Percentiles rank a stretch among this genome's conserved stretches.
These are phyloP conservation scores for Avena sativa DNA, from an alignment of 176 grass and related monocot genomes.

Conservation along the genomic window DNA sequence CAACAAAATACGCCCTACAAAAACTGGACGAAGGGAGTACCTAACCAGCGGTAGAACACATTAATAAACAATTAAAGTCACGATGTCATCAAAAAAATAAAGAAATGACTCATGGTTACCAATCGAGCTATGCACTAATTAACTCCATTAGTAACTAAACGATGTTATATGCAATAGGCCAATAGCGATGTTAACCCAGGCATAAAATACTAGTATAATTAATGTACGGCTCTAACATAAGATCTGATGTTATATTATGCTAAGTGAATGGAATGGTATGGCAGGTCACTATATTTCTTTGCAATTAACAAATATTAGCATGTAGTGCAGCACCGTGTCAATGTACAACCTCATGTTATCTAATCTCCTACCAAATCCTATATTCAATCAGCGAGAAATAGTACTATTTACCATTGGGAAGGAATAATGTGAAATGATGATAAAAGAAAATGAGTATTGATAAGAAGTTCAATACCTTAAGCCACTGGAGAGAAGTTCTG, in stretches of 20 bases:
- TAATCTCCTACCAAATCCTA: constrained; percentile 26
- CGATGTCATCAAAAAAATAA: neutral
- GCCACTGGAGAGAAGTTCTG: constrained; percentile 41
- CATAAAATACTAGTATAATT: neutral
- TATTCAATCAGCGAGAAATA: constrained; percentile 3
- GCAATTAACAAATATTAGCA: neutral
- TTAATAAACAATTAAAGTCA: neutral
- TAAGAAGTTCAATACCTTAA: constrained; percentile 63
- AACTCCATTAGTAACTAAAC: neutral
- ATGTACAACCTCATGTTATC: constrained; percentile 4
- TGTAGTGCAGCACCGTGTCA: neutral
- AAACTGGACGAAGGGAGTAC: neutral
- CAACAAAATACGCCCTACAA: neutral
- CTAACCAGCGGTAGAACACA: neutral
- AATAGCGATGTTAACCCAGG: too few species aligned
- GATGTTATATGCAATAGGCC: neutral
- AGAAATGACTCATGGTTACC: neutral
- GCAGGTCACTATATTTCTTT: neutral
- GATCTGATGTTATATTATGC: neutral
- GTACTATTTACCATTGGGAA: neutral
- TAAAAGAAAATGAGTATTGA: neutral
- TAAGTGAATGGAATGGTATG: constrained; percentile 1
- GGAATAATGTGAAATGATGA: constrained; percentile 19
- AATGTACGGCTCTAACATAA: neutral
- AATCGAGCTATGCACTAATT: neutral